Evolutionary conservation across 495 filamentous ascomycete genomes (phyloP).

Genomic region (Daldinia grandis): DNA sequence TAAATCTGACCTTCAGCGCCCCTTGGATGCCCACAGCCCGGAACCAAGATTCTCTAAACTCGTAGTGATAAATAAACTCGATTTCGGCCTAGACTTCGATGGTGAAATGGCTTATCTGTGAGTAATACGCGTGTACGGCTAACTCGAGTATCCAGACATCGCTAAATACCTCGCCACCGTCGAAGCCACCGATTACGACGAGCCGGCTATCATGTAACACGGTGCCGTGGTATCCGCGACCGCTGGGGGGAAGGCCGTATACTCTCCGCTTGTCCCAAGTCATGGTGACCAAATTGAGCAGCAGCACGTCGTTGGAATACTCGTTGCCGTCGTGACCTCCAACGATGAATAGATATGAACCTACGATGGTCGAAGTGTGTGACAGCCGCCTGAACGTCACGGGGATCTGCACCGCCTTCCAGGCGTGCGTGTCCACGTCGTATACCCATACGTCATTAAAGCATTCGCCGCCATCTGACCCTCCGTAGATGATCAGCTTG

Average conservation of each 20-base stretch:
- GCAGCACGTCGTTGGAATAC: slow-evolving; percentile 70
- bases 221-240: slow-evolving; percentile 69
- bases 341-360: slow-evolving; percentile 71
- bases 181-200: slow-evolving; percentile 69
- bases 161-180: slow-evolving; percentile 68
- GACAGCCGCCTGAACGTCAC: slow-evolving; percentile 65
- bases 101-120: slow-evolving; percentile 72
- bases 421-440: slow-evolving; percentile 64
- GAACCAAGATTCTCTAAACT: neutral
- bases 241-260: slow-evolving; percentile 68
- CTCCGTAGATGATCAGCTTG: slow-evolving; percentile 73
- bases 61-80: neutral
- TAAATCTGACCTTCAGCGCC: neutral
- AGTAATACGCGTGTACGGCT: slow-evolving; percentile 72
- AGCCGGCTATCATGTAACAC: slow-evolving; percentile 68
- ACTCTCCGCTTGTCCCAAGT: slow-evolving; percentile 69
- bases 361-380: slow-evolving; percentile 71
- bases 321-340: slow-evolving; percentile 73
- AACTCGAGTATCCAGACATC: slow-evolving; percentile 71
- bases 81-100: slow-evolving; percentile 62
- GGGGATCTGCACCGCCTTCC: slow-evolving; percentile 62
- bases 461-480: slow-evolving; percentile 71
- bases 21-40: neutral
- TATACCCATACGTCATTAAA: slow-evolving; percentile 76
- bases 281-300: slow-evolving; percentile 74